Conservation (phyloP, 345 rosid genomes). For the Geranium rotundifolium region DNA sequence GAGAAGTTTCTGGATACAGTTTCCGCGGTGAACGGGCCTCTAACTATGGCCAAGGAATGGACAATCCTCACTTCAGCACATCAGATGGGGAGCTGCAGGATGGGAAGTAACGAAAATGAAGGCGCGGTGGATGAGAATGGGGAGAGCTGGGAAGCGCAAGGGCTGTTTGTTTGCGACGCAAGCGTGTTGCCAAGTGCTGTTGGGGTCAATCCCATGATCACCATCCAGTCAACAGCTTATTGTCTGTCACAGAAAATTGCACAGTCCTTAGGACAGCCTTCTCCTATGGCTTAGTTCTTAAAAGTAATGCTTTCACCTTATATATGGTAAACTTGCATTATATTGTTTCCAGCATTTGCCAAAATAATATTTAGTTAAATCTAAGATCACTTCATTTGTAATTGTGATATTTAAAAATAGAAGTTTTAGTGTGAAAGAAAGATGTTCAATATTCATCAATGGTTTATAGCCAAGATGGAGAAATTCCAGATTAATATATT, state of each 20-base stretch:
- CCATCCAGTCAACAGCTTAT: slow-evolving; percentile 18
- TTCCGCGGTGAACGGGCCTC: slow-evolving; percentile 21
- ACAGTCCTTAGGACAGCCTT: slow-evolving; percentile 1
- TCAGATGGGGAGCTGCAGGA: slow-evolving; percentile 75
- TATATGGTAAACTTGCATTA: too few relatives aligned
- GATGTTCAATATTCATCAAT: too few relatives aligned
- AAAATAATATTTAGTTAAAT: too few relatives aligned
- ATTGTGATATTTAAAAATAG: too few relatives aligned
- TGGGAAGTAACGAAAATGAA: slow-evolving; percentile 39
- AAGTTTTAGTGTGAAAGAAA: too few relatives aligned
- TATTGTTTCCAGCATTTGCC: too few relatives aligned
- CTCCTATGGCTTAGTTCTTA: too few relatives aligned
- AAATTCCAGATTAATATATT: too few relatives aligned
- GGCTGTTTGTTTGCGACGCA: slow-evolving; percentile 17
- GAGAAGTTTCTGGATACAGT: slow-evolving; percentile 41
- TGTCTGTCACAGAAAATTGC: slow-evolving; percentile 17
- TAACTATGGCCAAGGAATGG: slow-evolving; percentile 38
- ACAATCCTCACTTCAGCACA: slow-evolving; percentile 36
- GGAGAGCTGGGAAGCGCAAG: slow-evolving; percentile 20
- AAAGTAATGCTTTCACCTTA: too few relatives aligned
- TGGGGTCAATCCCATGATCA: slow-evolving; percentile 20
- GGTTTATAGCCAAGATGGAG: too few relatives aligned
- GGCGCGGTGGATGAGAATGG: slow-evolving; percentile 59
- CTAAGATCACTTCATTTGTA: too few relatives aligned
- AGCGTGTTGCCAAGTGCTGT: slow-evolving; percentile 16